Conservation (phyloP, 2,329 filamentous ascomycete genomes). For the Fusarium sororula region DNA sequence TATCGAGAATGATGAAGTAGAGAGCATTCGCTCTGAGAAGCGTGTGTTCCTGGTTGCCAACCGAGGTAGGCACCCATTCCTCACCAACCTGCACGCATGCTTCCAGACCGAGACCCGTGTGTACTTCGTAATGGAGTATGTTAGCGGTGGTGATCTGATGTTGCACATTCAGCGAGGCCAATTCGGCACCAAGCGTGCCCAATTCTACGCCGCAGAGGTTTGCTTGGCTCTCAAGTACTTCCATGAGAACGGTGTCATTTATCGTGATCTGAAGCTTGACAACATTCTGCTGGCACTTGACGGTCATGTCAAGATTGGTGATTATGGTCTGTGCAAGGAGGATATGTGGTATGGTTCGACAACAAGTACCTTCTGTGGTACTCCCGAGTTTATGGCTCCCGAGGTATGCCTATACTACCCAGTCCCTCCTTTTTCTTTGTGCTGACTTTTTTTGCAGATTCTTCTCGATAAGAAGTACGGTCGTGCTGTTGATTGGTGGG, state of each 20-base stretch:
- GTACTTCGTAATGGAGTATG: constrained; percentile 99
- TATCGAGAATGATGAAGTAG: constrained; percentile 98
- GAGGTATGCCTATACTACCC: constrained; percentile 68
- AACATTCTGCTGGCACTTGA: constrained; percentile 94
- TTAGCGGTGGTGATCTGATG: constrained; percentile 98
- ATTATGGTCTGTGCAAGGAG: constrained; percentile 99
- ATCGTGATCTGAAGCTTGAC: constrained; percentile 93
- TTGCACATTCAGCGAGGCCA: constrained; percentile 97
- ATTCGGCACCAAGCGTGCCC: constrained; percentile 93
- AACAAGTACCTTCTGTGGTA: constrained; percentile 98
- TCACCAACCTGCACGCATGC: constrained; percentile 94
- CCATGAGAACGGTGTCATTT: constrained; percentile 99
- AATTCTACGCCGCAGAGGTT: constrained; percentile 99
- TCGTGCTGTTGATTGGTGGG: constrained; percentile 98
- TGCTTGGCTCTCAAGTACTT: constrained; percentile 98
- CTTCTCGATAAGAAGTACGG: constrained; percentile 98
- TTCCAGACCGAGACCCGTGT: constrained; percentile 99
- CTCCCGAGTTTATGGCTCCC: constrained; percentile 99
- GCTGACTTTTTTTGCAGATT: constrained; percentile 68
- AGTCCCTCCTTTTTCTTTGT: background rate
- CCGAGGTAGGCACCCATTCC: constrained; percentile 94
- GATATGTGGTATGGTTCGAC: constrained; percentile 99
- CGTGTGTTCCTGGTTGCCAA: constrained; percentile 97
- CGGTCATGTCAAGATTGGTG: constrained; percentile 97
- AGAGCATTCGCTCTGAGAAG: constrained; percentile 97